Conservation (phyloP, 2,329 filamentous ascomycete species). For the Fusarium virguliforme region DNA sequence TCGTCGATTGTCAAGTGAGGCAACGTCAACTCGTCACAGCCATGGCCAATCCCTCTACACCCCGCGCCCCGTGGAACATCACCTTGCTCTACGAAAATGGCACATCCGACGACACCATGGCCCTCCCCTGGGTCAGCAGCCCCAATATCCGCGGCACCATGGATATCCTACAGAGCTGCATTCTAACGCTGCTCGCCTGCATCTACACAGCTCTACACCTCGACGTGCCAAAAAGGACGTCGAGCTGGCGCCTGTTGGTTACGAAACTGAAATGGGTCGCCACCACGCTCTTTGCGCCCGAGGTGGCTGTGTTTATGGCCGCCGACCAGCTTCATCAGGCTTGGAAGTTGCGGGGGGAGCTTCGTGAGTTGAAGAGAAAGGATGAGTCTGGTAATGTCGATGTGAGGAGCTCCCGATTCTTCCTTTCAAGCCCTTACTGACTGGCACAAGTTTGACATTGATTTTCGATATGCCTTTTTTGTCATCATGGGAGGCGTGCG, state of each 20-base stretch:
- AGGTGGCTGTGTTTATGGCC: conserved; percentile 51
- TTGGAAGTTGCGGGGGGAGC: conserved; percentile 20
- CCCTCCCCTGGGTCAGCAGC: neutral
- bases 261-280: conserved; percentile 53
- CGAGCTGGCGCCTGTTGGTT: conserved; percentile 18
- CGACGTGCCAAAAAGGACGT: conserved; percentile 52
- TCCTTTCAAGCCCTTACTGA: neutral
- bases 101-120: neutral
- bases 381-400: neutral
- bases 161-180: conserved; percentile 55
- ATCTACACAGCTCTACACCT: conserved; percentile 58
- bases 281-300: conserved; percentile 53
- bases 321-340: conserved; percentile 39
- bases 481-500: conserved; percentile 53
- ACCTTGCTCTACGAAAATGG: neutral
- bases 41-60: neutral
- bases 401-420: neutral
- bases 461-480: conserved; percentile 51
- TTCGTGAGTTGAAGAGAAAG: neutral
- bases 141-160: conserved; percentile 4
- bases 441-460: conserved; percentile 19
- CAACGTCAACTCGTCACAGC: neutral
- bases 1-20: neutral
- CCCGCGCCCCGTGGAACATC: neutral
- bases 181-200: conserved; percentile 55